Conservation (phyloP, 2,329 filamentous ascomycete species). For the Stemphylium lycopersici region DNA sequence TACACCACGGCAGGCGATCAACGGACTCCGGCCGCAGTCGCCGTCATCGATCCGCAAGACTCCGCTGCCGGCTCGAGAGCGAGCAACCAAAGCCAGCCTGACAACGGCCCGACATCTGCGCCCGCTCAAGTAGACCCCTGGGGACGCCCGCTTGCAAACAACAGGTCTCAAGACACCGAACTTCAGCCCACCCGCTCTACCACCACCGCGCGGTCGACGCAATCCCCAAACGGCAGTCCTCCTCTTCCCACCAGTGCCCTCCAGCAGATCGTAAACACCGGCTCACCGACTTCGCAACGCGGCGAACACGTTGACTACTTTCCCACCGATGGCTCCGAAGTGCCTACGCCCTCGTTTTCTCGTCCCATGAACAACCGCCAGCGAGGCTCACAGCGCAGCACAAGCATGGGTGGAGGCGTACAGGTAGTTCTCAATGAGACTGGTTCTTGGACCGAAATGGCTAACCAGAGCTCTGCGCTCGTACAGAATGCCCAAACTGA, state of each 20-base stretch:
- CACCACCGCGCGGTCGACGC: slow-evolving; percentile 50
- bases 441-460: slow-evolving; percentile 89
- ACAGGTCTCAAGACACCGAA: slow-evolving; percentile 47
- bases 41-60: slow-evolving; percentile 38
- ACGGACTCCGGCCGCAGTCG: slow-evolving; percentile 57
- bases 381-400: slow-evolving; percentile 70
- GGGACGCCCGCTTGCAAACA: slow-evolving; percentile 37
- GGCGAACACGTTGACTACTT: slow-evolving; percentile 46
- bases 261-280: slow-evolving; percentile 28
- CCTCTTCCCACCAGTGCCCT: slow-evolving; percentile 45
- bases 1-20: slow-evolving; percentile 84
- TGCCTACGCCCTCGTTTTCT: slow-evolving; percentile 43
- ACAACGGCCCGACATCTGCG: slow-evolving; percentile 40
- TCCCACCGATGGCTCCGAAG: slow-evolving; percentile 38
- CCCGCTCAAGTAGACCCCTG: slow-evolving; percentile 42
- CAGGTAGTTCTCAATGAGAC: slow-evolving; percentile 90
- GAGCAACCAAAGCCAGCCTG: slow-evolving; percentile 45
- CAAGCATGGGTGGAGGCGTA: slow-evolving; percentile 80
- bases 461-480: slow-evolving; percentile 79
- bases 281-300: slow-evolving; percentile 44
- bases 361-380: slow-evolving; percentile 54
- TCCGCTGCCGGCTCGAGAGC: slow-evolving; percentile 37
- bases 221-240: slow-evolving; percentile 57
- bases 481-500: slow-evolving; percentile 52
- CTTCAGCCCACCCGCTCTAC: slow-evolving; percentile 46